Base-by-base conservation (phyloP, 2,329 filamentous ascomycete species). In the Diaporthe sp. region DNA sequence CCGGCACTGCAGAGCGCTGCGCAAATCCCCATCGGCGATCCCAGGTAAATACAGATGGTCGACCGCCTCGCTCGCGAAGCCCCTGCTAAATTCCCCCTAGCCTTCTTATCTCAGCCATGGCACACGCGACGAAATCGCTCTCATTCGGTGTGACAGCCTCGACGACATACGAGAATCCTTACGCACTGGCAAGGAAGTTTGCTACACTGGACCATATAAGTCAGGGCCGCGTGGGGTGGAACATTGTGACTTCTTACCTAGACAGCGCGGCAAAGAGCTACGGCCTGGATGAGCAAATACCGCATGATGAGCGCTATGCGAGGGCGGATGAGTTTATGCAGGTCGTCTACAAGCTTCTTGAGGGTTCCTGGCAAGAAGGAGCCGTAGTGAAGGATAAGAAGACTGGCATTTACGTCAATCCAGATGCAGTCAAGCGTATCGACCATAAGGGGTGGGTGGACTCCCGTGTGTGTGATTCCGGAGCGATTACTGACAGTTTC, bases 21-120 rank as follows among this genome's bases (percentile, higher is more conserved):
- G 0, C 92, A 94, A 81, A 94, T 91, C 89, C 92, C 92, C 0
- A 90, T 93, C 22, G 93, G 93, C 35, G 92, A 94, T 79, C 92
- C 92, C 0, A 79, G 94, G 5, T 87, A 88, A 1, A 87, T 91
- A 0, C 37, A 27, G 19, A 53, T 4, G 4, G 2, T 8, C 32
- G 2, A 12, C 13, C 2, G 15, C 12, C 8, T 39, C 25, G 32
- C 22, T 13, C 25, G 9, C 2, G 9, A 27, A 53, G 15, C 1
- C 4, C 4, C 9, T 68, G 15, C 63, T 68, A 30, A 68, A 13
- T 4, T n/a, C 19, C n/a, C 1, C n/a, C 15, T n/a, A 68, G 63
- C 87, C 63, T 68, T 13, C 63, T 68, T n/a, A 53, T 68, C 22
- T 68, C 92, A 1, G 92, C 92, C 0, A 93, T 94, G 92, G 92